These are phyloP conservation scores for Botrytis pseudocinerea DNA, from an alignment of 2,329 filamentous ascomycete species.

Conservation along the genomic window DNA sequence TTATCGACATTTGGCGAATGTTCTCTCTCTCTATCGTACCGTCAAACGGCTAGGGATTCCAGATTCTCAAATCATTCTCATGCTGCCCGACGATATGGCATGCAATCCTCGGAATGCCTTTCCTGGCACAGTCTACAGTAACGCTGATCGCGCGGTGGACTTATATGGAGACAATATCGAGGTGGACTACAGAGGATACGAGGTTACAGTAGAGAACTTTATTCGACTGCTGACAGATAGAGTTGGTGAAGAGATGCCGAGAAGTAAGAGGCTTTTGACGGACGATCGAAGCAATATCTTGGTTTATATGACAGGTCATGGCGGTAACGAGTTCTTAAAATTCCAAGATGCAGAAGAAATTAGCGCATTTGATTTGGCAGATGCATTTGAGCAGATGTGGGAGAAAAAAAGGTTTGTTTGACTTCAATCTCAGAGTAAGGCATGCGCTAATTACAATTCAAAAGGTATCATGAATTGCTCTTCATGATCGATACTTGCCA, in stretches of 20 bases:
- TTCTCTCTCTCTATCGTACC: constrained; percentile 94
- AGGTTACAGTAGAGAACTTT: constrained; percentile 98
- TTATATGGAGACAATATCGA: constrained; percentile 98
- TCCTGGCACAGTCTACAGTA: constrained; percentile 96
- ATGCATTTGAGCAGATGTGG: constrained; percentile 99
- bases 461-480: constrained; percentile 88
- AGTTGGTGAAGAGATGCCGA: constrained; percentile 89
- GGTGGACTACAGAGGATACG: constrained; percentile 96
- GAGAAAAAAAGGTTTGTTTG: constrained; percentile 81
- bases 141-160: constrained; percentile 92
- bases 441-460: not conserved
- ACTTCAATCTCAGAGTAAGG: not conserved
- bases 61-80: constrained; percentile 98
- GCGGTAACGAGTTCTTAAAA: constrained; percentile 96
- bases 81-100: constrained; percentile 99
- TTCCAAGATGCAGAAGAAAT: constrained; percentile 99
- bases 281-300: constrained; percentile 96
- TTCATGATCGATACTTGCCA: constrained; percentile 99
- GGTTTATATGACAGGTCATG: constrained; percentile 99
- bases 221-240: constrained; percentile 93
- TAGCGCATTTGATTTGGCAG: constrained; percentile 89
- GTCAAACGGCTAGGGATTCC: constrained; percentile 97
- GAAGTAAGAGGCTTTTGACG: constrained; percentile 89
- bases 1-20: constrained; percentile 97
- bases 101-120: constrained; percentile 99